Conservation (phyloP, 2,329 filamentous ascomycete genomes). For the Hypoxylon sp. region DNA sequence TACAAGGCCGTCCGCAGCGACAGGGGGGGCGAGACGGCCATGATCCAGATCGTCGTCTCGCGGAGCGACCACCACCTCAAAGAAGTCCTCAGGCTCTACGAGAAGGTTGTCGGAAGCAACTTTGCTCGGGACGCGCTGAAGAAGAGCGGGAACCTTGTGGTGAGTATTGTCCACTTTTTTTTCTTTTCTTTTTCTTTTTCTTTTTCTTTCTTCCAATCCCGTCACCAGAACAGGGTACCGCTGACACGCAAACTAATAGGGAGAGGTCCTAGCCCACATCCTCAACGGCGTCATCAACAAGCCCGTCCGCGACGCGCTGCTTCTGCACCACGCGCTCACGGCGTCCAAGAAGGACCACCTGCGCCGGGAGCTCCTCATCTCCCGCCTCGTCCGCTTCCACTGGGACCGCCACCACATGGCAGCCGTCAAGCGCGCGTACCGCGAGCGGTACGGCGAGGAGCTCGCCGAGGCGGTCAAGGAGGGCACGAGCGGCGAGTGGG, state of each 20-base stretch:
- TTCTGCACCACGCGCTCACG: slow-evolving; percentile 88
- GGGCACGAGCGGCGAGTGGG: slow-evolving; percentile 79
- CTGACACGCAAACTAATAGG: slow-evolving; percentile 62
- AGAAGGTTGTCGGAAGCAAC: slow-evolving; percentile 75
- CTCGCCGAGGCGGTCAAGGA: slow-evolving; percentile 82
- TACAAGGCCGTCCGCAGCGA: slow-evolving; percentile 73
- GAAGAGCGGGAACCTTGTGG: slow-evolving; percentile 91
- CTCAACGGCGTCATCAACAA: slow-evolving; percentile 97
- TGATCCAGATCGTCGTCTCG: slow-evolving; percentile 84
- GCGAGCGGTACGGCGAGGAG: slow-evolving; percentile 76
- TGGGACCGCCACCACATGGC: slow-evolving; percentile 89
- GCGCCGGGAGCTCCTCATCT: slow-evolving; percentile 87
- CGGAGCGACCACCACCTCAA: slow-evolving; percentile 83
- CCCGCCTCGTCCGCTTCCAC: slow-evolving; percentile 85
- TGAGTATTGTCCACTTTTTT: slow-evolving; percentile 59
- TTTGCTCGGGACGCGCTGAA: slow-evolving; percentile 87
- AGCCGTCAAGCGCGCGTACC: slow-evolving; percentile 80
- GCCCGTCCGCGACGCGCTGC: slow-evolving; percentile 88
- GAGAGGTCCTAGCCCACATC: slow-evolving; percentile 92
- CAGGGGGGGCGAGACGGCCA: slow-evolving; percentile 84
- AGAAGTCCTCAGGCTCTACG: slow-evolving; percentile 81
- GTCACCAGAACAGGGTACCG: slow-evolving; percentile 8
- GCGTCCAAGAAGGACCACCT: slow-evolving; percentile 74
- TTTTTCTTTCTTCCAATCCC: not conserved
- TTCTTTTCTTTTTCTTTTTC: too few relatives aligned